Evolutionary conservation across 108 stramenopile species (phyloP), one percentile per base, ranked within the genome.

Genomic region (Conticribra guillardii): DNA sequence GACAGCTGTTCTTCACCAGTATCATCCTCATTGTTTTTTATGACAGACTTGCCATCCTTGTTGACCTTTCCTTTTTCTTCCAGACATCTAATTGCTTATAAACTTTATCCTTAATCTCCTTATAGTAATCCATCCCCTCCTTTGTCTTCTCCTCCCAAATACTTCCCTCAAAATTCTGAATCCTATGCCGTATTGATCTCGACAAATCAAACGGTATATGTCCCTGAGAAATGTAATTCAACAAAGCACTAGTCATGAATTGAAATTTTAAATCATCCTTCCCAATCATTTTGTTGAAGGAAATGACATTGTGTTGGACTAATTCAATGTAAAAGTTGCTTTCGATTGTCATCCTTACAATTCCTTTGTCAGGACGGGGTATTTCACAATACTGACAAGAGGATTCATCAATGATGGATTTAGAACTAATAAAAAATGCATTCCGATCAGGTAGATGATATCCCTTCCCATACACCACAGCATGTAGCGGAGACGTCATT

Each of bases 31-130:
- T n/a, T n/a, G n/a, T n/a, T n/a, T n/a, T n/a, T n/a, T n/a, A n/a
- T n/a, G n/a, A n/a, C n/a, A n/a, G n/a, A n/a, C n/a, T n/a, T n/a
- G n/a, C n/a, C n/a, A n/a, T n/a, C n/a, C n/a, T n/a, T n/a, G n/a
- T n/a, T n/a, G n/a, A n/a, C 23, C 0, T 28, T n/a, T 28, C 67
- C 17, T 48, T 29, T 8, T 59, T 69, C 33, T 60, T 57, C 68
- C 58, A 69, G 17, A 23, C 55, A 15, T 69, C 57, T 0, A 69
- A 28, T 24, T 69, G 68, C 34, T 16, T 30, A 21, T 69, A 18
- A 17, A 69, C 68, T 34, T 69, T 69, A 30, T 67, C 53, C 46
- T 72, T 54, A 23, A 72, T 72, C 65, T 72, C 71, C 19, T 33
- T 46, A 37, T 72, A 72, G 28, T 66, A 72, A 16, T 14, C 64